phyloP scores from a whole-genome alignment of 371 early-diverging fungal species.

The Zancudomyces culisetae region DNA sequence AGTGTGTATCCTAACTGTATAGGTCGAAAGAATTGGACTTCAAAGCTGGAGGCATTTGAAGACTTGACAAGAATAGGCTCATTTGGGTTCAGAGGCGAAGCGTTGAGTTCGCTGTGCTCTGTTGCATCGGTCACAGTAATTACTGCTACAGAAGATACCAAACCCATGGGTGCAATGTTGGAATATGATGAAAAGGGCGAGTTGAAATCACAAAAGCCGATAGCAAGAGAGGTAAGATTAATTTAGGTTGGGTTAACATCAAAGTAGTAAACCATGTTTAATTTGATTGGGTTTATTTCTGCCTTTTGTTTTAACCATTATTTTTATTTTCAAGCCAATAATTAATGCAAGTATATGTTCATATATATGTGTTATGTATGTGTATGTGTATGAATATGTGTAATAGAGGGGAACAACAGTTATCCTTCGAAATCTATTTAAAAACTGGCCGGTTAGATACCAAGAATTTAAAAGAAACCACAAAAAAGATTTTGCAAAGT shows the following conservation, averaged over 20 bases:
- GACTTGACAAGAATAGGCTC: slow-evolving; percentile 43
- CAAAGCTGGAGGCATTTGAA: slow-evolving; percentile 46
- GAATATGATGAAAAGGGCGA: slow-evolving; percentile 45
- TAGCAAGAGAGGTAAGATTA: slow-evolving; percentile 15
- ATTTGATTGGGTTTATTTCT: no score
- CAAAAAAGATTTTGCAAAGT: slow-evolving; percentile 56
- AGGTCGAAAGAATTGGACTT: slow-evolving; percentile 52
- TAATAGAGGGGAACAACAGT: slow-evolving; percentile 62
- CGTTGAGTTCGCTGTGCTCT: slow-evolving; percentile 57
- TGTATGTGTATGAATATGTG: no score
- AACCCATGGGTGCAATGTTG: slow-evolving; percentile 43
- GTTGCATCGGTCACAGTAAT: slow-evolving; percentile 34
- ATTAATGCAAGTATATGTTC: no score
- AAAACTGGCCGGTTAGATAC: slow-evolving; percentile 72
- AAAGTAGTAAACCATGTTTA: no score
- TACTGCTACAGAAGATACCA: slow-evolving; percentile 42
- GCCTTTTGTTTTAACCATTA: no score
- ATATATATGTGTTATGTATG: no score
- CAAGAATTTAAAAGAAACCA: slow-evolving; percentile 66
- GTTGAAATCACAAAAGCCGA: slow-evolving; percentile 8
- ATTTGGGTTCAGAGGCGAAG: slow-evolving; percentile 79
- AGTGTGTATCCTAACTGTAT: no score
- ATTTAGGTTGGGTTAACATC: no score
- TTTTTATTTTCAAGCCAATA: no score
- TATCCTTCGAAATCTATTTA: slow-evolving; percentile 53